A percentile compares a stretch with the other conserved stretches of the same genome.
These are phyloP conservation scores for Leccinum fibrillosum DNA, from an alignment of 768 basidiomycete species.

Conservation along the genomic window DNA sequence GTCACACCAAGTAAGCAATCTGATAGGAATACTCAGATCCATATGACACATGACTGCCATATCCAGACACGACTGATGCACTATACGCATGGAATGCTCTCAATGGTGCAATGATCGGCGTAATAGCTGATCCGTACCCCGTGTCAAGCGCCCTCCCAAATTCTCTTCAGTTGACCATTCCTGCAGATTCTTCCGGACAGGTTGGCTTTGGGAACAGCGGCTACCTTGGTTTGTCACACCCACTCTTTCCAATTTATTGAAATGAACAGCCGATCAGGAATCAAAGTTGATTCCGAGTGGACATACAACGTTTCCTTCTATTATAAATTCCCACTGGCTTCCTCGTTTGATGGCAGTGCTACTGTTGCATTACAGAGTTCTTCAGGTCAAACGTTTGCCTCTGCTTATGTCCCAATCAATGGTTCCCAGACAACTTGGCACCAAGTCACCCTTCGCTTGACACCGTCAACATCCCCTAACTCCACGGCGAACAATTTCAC, in stretches of 20 bases:
- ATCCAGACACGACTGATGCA: constrained; percentile 43
- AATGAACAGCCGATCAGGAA: constrained; percentile 33
- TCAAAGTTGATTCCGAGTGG: constrained; percentile 48
- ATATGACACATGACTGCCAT: neutral
- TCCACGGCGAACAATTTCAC: constrained; percentile 49
- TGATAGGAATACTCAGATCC: neutral
- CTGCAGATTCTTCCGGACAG: constrained; percentile 35
- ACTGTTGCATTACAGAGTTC: constrained; percentile 46
- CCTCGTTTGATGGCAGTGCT: constrained; percentile 37
- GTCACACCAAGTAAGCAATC: constrained; percentile 45
- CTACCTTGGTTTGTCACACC: constrained; percentile 42
- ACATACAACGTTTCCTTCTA: constrained; percentile 59
- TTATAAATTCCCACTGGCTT: constrained; percentile 47
- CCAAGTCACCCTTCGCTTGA: constrained; percentile 42
- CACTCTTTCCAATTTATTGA: neutral
- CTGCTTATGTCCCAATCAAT: constrained; percentile 33
- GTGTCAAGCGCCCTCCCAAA: constrained; percentile 59
- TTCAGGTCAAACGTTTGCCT: constrained; percentile 40
- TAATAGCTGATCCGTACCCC: constrained; percentile 47
- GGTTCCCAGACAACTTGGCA: constrained; percentile 47
- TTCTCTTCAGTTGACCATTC: constrained; percentile 48
- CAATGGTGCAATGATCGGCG: constrained; percentile 40
- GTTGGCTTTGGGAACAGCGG: constrained; percentile 57
- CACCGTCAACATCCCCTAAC: constrained; percentile 37
- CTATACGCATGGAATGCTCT: constrained; percentile 51